These are phyloP conservation scores for Populus pruinosa DNA, from an alignment of 345 rosid genomes.

Conservation along the genomic window DNA sequence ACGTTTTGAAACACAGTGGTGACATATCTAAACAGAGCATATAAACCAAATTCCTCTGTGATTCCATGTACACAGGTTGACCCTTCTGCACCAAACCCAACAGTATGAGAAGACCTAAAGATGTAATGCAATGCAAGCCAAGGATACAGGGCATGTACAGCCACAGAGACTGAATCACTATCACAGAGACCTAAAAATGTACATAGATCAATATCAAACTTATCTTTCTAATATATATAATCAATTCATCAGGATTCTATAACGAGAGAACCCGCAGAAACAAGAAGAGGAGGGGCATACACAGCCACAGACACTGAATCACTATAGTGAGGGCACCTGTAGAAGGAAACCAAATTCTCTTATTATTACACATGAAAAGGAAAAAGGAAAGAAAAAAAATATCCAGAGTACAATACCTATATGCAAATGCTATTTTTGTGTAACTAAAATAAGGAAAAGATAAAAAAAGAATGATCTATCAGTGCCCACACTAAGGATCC, in stretches of 20 bases:
- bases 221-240: no score
- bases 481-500: constrained; percentile 23
- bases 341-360: constrained; percentile 8
- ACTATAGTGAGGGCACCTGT: neutral
- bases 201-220: neutral
- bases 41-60: no score
- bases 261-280: neutral
- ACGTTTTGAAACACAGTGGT: no score
- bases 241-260: neutral
- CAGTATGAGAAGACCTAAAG: no score
- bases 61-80: no score
- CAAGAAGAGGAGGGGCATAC: neutral
- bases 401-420: constrained; percentile 24
- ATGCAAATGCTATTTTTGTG: constrained; percentile 19
- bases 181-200: no score
- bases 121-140: neutral
- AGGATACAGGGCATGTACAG: neutral
- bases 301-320: neutral
- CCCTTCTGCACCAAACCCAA: no score
- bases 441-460: constrained; percentile 8
- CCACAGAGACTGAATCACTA: no score
- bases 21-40: no score
- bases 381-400: neutral
- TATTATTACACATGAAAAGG: constrained; percentile 21
- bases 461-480: constrained; percentile 42